Evolutionary conservation across 1,284 basidiomycete genomes (phyloP).

Genomic region (Ganoderma leucocontextum): DNA sequence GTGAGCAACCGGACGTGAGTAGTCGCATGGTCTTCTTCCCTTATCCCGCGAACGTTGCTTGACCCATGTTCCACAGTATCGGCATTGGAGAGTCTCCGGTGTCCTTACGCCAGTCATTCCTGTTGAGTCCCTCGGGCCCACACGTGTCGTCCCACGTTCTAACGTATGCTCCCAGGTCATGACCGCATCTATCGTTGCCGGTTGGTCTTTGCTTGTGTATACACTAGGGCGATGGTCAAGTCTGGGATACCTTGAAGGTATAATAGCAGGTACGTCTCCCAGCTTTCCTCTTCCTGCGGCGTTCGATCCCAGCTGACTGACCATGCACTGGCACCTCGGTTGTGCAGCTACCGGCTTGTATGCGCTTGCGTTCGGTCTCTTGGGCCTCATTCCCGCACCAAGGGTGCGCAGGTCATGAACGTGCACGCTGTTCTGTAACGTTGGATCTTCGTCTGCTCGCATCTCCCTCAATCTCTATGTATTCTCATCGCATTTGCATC

Average conservation of each 20-base stretch:
- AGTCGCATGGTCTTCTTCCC: constrained; percentile 1
- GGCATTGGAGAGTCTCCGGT: constrained; percentile 52
- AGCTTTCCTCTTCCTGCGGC: constrained; percentile 11
- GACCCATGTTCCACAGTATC: constrained; percentile 35
- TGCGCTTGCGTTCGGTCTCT: constrained; percentile 70
- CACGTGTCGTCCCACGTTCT: constrained; percentile 1
- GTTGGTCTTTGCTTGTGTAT: constrained; percentile 69
- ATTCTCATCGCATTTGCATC: constrained; percentile 1
- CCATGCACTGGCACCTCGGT: not conserved
- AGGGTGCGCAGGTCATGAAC: constrained; percentile 37
- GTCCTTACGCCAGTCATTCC: constrained; percentile 67
- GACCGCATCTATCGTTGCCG: constrained; percentile 71
- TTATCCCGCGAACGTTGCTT: constrained; percentile 5
- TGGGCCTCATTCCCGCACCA: constrained; percentile 74
- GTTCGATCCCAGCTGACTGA: not conserved
- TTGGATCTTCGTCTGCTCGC: constrained; percentile 41
- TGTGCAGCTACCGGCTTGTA: constrained; percentile 70
- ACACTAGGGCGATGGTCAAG: constrained; percentile 70
- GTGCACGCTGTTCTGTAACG: constrained; percentile 14
- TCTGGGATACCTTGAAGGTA: constrained; percentile 68
- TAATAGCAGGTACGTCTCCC: constrained; percentile 63
- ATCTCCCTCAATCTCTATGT: constrained; percentile 9
- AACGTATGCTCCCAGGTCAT: constrained; percentile 45
- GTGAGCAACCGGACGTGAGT: constrained; percentile 73
- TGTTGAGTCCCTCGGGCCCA: constrained; percentile 30